Evolutionary conservation across 345 rosid species (phyloP), one percentile per base, ranked within the genome.

Genomic region (Hevea brasiliensis): DNA sequence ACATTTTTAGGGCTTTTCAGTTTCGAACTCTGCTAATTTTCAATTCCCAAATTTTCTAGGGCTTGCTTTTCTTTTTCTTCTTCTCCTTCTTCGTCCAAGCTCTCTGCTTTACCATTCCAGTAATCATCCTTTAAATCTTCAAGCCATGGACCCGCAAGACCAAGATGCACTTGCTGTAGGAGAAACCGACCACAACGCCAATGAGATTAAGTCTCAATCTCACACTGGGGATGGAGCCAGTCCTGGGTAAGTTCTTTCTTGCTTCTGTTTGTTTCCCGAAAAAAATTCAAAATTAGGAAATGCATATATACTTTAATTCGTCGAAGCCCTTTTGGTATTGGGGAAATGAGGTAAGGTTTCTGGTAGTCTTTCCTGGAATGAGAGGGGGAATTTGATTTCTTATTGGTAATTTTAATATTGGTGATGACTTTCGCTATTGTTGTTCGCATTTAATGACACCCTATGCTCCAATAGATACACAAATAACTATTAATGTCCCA

Each of bases 171-270:
- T 69, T 51, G 70, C 62, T 18, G 87, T 80, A 20, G 82, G 77
- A 7, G 90, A 85, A 44, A 65, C 80, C 35, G 74, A 84, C 82
- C 79, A 85, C 8, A 77, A 82, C 74, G 77, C 18, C 57, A 59
- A 77, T 32, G 87, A 85, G 20, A 84, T 87, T 74, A 84, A 73
- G 86, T 79, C 89, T 76, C 89, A 81, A 7, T 84, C 85, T 65
- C 91, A 78, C 75, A 71, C 87, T 20, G 89, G 90, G 2, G 87
- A 88, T 66, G 93, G 90, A 78, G 87, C 90, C 24, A 89, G 93
- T 48, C 90, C 92, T 8, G 93, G 90, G 96, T 91, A 83, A 40
- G 47, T 74, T 58, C 61, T 42, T 37, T 71, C 4, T 44, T 44
- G 7, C 23, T 60, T 73, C 3, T 71, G 67, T 60, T 26, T 77